phyloP scores from a whole-genome alignment of 495 filamentous ascomycete species.

The Podospora bellae-mahoneyi region DNA sequence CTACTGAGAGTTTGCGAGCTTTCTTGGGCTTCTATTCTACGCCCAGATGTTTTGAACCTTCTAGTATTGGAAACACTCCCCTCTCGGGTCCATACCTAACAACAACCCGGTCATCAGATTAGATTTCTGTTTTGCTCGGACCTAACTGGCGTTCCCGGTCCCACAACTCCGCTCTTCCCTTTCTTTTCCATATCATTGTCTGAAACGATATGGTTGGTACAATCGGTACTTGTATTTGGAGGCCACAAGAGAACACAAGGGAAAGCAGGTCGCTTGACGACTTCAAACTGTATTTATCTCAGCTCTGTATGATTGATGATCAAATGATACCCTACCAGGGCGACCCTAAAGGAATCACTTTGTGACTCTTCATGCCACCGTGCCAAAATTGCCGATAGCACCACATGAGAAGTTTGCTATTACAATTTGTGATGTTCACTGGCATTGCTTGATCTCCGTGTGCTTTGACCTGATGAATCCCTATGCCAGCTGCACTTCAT shows the following conservation, averaged over 20 bases:
- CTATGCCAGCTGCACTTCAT: too few relatives aligned
- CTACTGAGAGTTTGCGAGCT: constrained; percentile 10
- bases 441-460: too few relatives aligned
- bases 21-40: not conserved
- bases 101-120: not conserved
- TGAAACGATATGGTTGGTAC: not conserved
- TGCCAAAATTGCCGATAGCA: not conserved
- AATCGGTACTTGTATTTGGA: not conserved
- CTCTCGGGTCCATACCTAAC: not conserved
- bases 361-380: not conserved
- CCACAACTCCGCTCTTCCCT: not conserved
- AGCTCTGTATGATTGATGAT: not conserved
- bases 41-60: not conserved
- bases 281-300: not conserved
- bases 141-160: too few relatives aligned
- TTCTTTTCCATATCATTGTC: not conserved
- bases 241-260: not conserved
- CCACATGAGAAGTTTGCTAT: not conserved
- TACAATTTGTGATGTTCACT: too few relatives aligned
- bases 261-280: not conserved
- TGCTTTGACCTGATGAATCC: too few relatives aligned
- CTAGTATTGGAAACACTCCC: not conserved
- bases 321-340: not conserved
- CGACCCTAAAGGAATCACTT: not conserved
- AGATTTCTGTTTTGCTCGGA: not conserved